Evolutionary conservation across 345 rosid species (phyloP).

Genomic region (Pistacia atlantica): DNA sequence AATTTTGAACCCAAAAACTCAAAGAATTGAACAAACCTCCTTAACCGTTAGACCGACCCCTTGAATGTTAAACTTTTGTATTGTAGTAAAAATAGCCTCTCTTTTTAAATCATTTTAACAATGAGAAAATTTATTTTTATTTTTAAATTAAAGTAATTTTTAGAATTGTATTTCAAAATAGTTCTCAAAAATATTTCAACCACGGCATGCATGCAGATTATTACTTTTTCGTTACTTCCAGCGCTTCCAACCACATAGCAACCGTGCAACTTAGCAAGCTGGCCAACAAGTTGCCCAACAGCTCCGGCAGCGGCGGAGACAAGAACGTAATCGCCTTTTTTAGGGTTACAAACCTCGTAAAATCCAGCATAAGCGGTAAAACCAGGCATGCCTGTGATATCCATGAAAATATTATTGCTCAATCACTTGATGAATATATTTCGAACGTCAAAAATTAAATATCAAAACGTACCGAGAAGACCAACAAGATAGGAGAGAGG

Average conservation of each 20-base stretch:
- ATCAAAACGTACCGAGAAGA: conserved; percentile 58
- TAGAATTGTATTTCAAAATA: too few relatives aligned
- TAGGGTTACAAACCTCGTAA: conserved; percentile 62
- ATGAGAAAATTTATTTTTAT: too few relatives aligned
- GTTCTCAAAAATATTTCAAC: too few relatives aligned
- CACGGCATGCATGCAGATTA: too few relatives aligned
- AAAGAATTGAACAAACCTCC: too few relatives aligned
- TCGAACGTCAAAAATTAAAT: too few relatives aligned
- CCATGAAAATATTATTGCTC: background rate
- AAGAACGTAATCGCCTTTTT: conserved; percentile 55
- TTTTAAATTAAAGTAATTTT: too few relatives aligned
- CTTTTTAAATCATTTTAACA: too few relatives aligned
- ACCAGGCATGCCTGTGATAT: conserved; percentile 67
- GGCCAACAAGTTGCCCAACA: conserved; percentile 81
- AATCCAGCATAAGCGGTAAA: conserved; percentile 77
- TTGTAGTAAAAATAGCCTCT: too few relatives aligned
- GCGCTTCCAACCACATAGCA: conserved; percentile 78
- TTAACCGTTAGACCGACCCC: too few relatives aligned
- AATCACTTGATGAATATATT: background rate
- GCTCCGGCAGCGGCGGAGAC: conserved; percentile 82
- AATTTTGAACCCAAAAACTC: too few relatives aligned
- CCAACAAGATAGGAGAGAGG: conserved; percentile 76
- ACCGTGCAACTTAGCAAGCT: conserved; percentile 72
- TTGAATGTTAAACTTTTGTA: too few relatives aligned
- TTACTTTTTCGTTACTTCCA: conserved; percentile 57